These are phyloP conservation scores for Toxoplasma gondii DNA, from an alignment of 169 alveolate genomes.

Conservation along the genomic window DNA sequence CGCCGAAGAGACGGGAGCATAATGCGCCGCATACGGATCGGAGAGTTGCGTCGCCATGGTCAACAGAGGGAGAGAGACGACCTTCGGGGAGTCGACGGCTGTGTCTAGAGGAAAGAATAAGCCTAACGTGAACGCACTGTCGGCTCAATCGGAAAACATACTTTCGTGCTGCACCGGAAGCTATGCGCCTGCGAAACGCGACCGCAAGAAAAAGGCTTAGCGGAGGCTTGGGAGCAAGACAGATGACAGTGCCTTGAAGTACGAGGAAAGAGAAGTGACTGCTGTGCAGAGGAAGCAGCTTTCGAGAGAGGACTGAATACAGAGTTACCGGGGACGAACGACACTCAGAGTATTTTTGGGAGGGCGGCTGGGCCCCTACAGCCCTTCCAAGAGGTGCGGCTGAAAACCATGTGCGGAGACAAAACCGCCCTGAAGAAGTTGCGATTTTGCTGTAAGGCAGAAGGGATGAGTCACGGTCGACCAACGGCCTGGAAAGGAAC, in stretches of 20 bases:
- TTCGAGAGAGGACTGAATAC: no score
- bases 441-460: no score
- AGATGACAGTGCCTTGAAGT: neutral
- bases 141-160: neutral
- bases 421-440: no score
- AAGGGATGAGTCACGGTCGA: no score
- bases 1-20: neutral
- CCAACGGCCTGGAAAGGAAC: no score
- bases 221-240: neutral
- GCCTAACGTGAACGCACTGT: neutral
- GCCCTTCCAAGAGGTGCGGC: no score
- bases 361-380: no score
- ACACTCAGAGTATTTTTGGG: no score
- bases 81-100: neutral
- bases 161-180: neutral
- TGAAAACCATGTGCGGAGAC: no score
- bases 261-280: neutral
- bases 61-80: neutral
- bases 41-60: neutral
- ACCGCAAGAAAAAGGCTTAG: neutral
- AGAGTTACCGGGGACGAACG: no score
- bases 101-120: neutral
- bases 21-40: slow-evolving; percentile 14
- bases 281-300: neutral
- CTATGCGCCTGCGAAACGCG: neutral